Base-by-base conservation (phyloP, 148 eudicot genomes). In the Linanthus parryae region DNA sequence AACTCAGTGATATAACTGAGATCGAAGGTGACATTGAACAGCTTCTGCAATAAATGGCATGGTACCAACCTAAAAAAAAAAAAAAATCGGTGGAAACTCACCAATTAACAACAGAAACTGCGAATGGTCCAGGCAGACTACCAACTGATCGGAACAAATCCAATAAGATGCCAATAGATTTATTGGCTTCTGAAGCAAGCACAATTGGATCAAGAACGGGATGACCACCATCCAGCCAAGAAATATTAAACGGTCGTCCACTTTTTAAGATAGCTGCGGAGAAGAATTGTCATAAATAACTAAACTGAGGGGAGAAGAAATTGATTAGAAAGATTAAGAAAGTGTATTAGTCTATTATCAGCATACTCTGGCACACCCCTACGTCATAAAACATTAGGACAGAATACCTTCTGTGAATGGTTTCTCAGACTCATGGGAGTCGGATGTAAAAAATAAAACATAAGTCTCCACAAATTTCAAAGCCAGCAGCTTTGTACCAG, bases 21-120 rank as follows among this genome's bases (percentile, higher is more conserved):
- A n/a, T n/a, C n/a, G n/a, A n/a, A n/a, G n/a, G n/a, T n/a, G n/a
- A n/a, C n/a, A n/a, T n/a, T n/a, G n/a, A n/a, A n/a, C n/a, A n/a
- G n/a, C n/a, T n/a, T n/a, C n/a, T n/a, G n/a, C n/a, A n/a, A n/a
- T n/a, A n/a, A n/a, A n/a, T n/a, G n/a, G n/a, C n/a, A n/a, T n/a
- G n/a, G n/a, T n/a, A n/a, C n/a, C n/a, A n/a, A n/a, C n/a, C n/a
- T n/a, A n/a, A n/a, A 12, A 9, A 61, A 37, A 23, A 36, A 54
- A 31, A 42, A 26, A 26, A 17, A 5, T 4, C 19, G 39, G 49
- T 37, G 15, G 40, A 27, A 50, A 21, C 94, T 85, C 94, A 92
- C 98, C 98, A 79, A 65, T 87, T 84, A 69, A 92, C 80, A 63
- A 74, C 60, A 22, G 88, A 70, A 52, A 92, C 77, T 56, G 80